Percentiles rank a stretch among this genome's conserved stretches.
These are phyloP conservation scores for Jatropha multifida DNA, from an alignment of 441 rosid genomes.

Conservation along the genomic window DNA sequence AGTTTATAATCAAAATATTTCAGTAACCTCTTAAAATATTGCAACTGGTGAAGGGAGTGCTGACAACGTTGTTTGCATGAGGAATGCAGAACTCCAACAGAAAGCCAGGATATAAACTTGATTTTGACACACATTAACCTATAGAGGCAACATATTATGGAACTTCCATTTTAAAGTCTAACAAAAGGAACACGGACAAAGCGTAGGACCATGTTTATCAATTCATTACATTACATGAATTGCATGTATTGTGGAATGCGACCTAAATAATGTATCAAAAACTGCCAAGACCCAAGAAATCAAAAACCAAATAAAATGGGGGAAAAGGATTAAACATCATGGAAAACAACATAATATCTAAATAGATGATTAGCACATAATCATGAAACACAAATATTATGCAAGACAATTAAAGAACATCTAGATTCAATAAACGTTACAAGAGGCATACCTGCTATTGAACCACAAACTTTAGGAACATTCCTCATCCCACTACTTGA, in stretches of 20 bases:
- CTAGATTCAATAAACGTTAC: neutral
- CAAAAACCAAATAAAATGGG: neutral
- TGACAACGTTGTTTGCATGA: neutral
- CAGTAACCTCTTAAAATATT: neutral
- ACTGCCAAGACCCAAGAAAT: neutral
- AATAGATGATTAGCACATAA: neutral
- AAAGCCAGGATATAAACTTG: neutral
- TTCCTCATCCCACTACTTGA: slow-evolving; percentile 43
- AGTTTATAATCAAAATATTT: neutral
- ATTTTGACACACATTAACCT: neutral
- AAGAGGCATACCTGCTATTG: slow-evolving; percentile 56
- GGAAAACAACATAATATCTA: neutral
- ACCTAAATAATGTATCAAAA: neutral
- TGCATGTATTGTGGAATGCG: too few species aligned
- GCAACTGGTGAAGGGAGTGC: neutral
- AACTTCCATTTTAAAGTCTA: neutral
- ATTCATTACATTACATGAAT: neutral
- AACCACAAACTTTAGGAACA: slow-evolving; percentile 50
- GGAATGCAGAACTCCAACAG: neutral
- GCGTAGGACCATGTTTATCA: neutral
- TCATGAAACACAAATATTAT: neutral
- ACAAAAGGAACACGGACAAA: neutral
- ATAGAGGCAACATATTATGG: neutral
- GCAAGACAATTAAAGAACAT: neutral
- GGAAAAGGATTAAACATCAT: neutral